Base-by-base conservation (phyloP, 2,329 filamentous ascomycete genomes). In the Monascus ruber region DNA sequence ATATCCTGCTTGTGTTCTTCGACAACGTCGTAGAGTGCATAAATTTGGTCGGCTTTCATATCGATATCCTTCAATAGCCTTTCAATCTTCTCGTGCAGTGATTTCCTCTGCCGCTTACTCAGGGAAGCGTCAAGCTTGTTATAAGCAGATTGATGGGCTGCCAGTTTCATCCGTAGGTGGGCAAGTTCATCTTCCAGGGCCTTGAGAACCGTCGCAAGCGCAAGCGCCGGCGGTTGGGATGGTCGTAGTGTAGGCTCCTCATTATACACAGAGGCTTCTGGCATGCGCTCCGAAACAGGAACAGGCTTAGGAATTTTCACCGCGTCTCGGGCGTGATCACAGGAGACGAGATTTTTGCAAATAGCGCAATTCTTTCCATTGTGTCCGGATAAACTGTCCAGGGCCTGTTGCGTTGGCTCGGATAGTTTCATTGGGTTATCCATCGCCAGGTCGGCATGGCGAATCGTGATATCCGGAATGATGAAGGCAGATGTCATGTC, bases 161-260 rank as follows among this genome's bases (percentile, higher is more conserved):
- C 67, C n/a, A 87, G 72, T 51, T 81, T 73, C 48, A 82, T 71
- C 60, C 84, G 82, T 38, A 93, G 64, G 56, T 93, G 84, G 8
- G 73, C 72, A 34, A 88, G 73, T 59, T 94, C 87, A 55, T 93
- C 85, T 49, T 85, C 72, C 3, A 93, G 68, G 5, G 79, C 74
- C 62, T 93, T 91, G 58, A 94, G 80, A 24, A 94, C 83, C n/a
- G 80, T 76, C 5, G 83, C 82, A 24, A 94, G 74, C 6, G 86
- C 85, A 33, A 80, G 64, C 4, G 74, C 77, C 0, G 85, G 85
- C 1, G 77, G 66, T 53, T 85, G 80, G 1, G 80, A 72, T 5
- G 68, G 77, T 0, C 77, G 74, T 35, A 79, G 55, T 0, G 77
- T 81, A 1, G 72, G 72, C 37, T 77, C 73, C n/a, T 71, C 66